phyloP scores from a whole-genome alignment of 306 rosid species.

The Corylus americana region DNA sequence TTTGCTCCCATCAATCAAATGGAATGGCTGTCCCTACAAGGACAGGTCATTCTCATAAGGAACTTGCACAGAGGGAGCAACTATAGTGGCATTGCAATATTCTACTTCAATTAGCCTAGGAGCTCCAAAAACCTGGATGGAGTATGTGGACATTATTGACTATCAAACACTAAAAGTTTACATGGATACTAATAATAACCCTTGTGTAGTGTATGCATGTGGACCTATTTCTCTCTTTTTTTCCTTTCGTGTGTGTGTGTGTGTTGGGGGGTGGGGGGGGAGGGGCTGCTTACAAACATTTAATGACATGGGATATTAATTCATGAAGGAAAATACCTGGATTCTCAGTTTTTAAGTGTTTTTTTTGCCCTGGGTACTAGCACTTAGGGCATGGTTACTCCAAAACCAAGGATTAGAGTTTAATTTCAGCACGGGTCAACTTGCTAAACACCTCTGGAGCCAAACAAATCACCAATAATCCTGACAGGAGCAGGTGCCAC shows the following conservation, averaged over 20 bases:
- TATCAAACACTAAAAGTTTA: neutral
- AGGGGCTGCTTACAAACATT: neutral
- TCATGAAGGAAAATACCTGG: neutral
- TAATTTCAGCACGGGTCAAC: neutral
- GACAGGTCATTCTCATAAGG: neutral
- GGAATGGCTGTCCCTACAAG: neutral
- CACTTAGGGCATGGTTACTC: neutral
- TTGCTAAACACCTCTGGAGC: neutral
- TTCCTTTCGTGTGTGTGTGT: neutral
- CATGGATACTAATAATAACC: neutral
- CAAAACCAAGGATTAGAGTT: neutral
- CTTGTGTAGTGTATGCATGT: neutral
- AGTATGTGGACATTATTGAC: neutral
- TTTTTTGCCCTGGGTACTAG: neutral
- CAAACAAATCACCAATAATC: constrained; percentile 39
- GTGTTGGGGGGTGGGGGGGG: too few relatives aligned
- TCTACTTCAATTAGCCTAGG: neutral
- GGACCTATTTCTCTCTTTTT: neutral
- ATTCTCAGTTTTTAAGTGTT: neutral
- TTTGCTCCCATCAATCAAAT: neutral
- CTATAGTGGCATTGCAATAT: neutral
- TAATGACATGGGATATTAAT: neutral
- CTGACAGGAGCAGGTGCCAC: constrained; percentile 40
- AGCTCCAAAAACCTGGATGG: neutral
- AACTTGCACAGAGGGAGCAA: neutral